A percentile compares a stretch with the other conserved stretches of the same genome.
These are phyloP conservation scores for Penicillium sp. DNA, from an alignment of 2,329 filamentous ascomycete species.

Conservation along the genomic window DNA sequence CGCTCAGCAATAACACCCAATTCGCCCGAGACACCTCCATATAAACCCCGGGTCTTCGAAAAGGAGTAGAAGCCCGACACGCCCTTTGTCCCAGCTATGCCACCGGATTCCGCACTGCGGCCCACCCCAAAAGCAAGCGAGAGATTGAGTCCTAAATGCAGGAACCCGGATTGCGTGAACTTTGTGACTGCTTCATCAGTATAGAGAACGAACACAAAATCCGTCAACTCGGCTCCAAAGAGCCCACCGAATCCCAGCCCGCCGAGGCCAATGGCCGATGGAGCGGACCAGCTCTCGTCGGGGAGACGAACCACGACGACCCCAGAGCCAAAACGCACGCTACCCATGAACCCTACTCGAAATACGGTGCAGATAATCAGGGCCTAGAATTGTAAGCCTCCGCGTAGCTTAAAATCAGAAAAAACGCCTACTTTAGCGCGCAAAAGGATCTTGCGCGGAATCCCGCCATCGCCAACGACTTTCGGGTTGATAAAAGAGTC, in stretches of 20 bases:
- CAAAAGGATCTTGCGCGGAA: slow-evolving; percentile 80
- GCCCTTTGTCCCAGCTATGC: slow-evolving; percentile 80
- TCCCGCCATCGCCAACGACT: slow-evolving; percentile 92
- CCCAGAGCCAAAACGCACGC: slow-evolving; percentile 48
- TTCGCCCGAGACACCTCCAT: slow-evolving; percentile 89
- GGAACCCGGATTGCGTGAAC: slow-evolving; percentile 82
- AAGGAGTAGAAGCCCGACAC: slow-evolving; percentile 92
- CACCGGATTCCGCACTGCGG: slow-evolving; percentile 89
- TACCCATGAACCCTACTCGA: slow-evolving; percentile 49
- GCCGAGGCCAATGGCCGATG: slow-evolving; percentile 46
- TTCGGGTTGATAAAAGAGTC: slow-evolving; percentile 89
- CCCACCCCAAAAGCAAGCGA: slow-evolving; percentile 91
- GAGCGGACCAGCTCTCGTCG: slow-evolving; percentile 50
- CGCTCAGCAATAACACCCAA: slow-evolving; percentile 88
- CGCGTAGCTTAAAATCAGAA: not conserved
- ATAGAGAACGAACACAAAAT: slow-evolving; percentile 96
- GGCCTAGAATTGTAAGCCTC: slow-evolving; percentile 32
- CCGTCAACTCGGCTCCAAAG: slow-evolving; percentile 49
- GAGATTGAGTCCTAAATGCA: slow-evolving; percentile 91
- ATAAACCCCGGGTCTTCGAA: slow-evolving; percentile 93
- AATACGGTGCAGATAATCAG: slow-evolving; percentile 49
- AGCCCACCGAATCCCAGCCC: slow-evolving; percentile 49
- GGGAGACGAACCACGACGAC: slow-evolving; percentile 47
- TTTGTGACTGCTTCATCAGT: slow-evolving; percentile 82
- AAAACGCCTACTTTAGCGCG: slow-evolving; percentile 72